These are phyloP conservation scores for Hura crepitans DNA, from an alignment of 441 rosid genomes.

Conservation along the genomic window DNA sequence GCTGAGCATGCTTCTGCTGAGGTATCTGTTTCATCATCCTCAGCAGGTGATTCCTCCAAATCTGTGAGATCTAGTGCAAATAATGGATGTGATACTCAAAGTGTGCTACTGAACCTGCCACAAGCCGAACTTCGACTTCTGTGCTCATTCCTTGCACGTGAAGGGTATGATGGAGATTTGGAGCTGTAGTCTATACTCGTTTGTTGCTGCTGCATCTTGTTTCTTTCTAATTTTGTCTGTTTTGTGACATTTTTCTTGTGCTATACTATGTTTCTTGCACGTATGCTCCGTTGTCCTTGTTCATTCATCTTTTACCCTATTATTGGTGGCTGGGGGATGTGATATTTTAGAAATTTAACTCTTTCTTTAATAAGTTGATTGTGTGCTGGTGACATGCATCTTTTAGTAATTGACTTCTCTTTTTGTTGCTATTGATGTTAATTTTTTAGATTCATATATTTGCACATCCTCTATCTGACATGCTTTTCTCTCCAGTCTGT, in stretches of 20 bases:
- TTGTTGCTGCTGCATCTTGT: neutral
- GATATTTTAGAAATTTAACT: neutral
- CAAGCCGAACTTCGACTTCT: conserved; percentile 77
- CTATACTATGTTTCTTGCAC: neutral
- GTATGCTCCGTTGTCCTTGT: neutral
- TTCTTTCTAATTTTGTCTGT: neutral
- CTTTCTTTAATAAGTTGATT: neutral
- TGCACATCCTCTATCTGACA: conserved; percentile 21
- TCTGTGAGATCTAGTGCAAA: conserved; percentile 41
- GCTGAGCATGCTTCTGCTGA: conserved; percentile 37
- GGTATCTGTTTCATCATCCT: conserved; percentile 40
- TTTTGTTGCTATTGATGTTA: neutral
- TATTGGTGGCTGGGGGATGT: neutral
- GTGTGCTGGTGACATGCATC: too few species aligned
- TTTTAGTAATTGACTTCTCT: neutral
- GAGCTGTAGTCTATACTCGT: conserved; percentile 1
- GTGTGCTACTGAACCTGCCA: conserved; percentile 68
- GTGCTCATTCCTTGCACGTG: conserved; percentile 93
- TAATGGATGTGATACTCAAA: conserved; percentile 55
- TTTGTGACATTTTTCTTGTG: conserved; percentile 2
- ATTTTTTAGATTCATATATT: neutral
- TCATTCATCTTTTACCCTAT: neutral
- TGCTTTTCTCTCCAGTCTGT: conserved; percentile 52
- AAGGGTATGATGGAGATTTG: conserved; percentile 55
- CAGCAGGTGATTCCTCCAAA: conserved; percentile 38